Evolutionary conservation across 805 yeast genomes (phyloP), one percentile per base, ranked within the genome.

Genomic region (Wickerhamiella musiphila): DNA sequence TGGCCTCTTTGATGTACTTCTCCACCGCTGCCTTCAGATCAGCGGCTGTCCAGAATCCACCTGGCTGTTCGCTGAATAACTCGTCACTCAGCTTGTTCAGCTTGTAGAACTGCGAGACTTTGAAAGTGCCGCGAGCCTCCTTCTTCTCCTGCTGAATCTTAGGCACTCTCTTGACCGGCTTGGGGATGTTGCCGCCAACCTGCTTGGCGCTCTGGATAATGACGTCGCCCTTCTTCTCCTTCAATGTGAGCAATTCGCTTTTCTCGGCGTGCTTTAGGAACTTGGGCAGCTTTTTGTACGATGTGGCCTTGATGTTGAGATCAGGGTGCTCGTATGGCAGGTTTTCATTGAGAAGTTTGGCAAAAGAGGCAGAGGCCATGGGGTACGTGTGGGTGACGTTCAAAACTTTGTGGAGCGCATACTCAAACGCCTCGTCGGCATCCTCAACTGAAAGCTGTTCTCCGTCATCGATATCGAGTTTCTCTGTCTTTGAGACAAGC

Each of bases 221-320:
- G 1, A 66, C 63, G 18, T 83, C 56, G 45, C 84, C 94, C 23
- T 74, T 90, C 46, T 81, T 78, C 6, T 93, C 95, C 43, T 83
- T 81, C 17, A 74, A 51, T 35, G 70, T 71, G 15, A 90, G 38
- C 34, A 73, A 67, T 1, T 70, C 70, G 27, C 64, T 62, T 49
- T 82, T 86, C 42, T 79, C 94, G 73, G 84, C 81, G 5, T 78
- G 73, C 48, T 82, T 86, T 34, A 86, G 56, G 46, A 75, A 82
- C 51, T 83, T 84, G 10, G 83, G 66, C 4, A 86, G 70, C 48
- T 86, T 86, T 52, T 78, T 83, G 93, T 93, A 86, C 3, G 83
- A 68, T 0, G 94, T 73, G 47, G 71, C 76, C 52, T 83, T 84
- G 34, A 77, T 65, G 17, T 31, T 35, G 16, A 54, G 42, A 7